These are phyloP conservation scores for Penicillium palitans DNA, from an alignment of 2,329 filamentous ascomycete genomes.

Conservation along the genomic window DNA sequence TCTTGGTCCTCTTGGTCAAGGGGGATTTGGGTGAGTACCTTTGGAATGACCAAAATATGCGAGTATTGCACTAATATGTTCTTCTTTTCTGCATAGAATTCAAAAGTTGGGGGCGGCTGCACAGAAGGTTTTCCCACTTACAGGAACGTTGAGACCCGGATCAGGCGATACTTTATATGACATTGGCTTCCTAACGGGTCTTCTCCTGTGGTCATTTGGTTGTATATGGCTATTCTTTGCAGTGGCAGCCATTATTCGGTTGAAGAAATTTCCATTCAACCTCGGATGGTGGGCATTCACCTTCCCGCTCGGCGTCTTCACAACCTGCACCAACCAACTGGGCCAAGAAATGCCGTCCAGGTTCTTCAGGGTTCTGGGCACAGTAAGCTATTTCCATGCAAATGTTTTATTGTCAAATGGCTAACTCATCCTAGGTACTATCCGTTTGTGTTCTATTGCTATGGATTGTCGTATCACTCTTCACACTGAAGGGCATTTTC, in stretches of 20 bases:
- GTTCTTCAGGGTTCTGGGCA: background rate
- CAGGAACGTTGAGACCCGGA: background rate
- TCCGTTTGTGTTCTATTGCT: background rate
- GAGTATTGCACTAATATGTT: background rate
- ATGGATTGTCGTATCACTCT: background rate
- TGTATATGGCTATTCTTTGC: background rate
- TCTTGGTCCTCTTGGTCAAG: background rate
- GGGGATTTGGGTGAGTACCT: background rate
- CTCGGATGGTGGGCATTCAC: conserved; percentile 4
- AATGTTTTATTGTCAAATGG: background rate
- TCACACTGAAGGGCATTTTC: background rate
- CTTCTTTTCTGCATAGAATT: background rate
- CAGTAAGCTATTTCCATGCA: background rate
- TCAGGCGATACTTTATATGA: background rate
- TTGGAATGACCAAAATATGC: no score
- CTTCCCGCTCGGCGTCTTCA: background rate
- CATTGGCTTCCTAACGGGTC: background rate
- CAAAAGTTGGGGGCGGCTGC: background rate
- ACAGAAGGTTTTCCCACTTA: background rate
- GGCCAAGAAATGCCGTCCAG: background rate
- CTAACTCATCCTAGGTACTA: background rate
- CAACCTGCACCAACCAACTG: background rate
- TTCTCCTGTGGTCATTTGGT: background rate
- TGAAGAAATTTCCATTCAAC: background rate
- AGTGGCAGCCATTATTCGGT: background rate